Evolutionary conservation across 2,329 filamentous ascomycete genomes (phyloP).

Genomic region (Pseudogymnoascus sp.): DNA sequence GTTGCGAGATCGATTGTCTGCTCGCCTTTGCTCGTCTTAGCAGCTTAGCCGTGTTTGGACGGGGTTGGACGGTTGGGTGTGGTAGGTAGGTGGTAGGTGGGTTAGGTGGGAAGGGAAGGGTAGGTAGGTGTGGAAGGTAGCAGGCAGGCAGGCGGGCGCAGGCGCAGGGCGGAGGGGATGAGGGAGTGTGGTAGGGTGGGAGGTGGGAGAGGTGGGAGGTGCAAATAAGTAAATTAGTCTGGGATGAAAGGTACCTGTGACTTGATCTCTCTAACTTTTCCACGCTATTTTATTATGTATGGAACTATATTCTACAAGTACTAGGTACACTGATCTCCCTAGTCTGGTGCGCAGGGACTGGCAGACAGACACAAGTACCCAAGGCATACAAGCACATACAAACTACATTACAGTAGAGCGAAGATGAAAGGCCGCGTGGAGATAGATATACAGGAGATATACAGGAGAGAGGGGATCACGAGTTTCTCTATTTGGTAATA

Average conservation of each 20-base stretch:
- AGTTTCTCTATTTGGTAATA: background rate
- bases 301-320: background rate
- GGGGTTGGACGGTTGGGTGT: background rate
- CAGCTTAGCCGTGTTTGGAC: constrained; percentile 14
- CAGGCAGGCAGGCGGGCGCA: constrained; percentile 4
- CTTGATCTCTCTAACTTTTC: background rate
- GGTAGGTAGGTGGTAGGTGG: background rate
- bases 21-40: constrained; percentile 2
- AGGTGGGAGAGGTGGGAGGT: background rate
- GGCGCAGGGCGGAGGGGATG: background rate
- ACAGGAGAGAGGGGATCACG: background rate
- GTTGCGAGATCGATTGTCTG: constrained; percentile 15
- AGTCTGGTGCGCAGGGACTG: background rate
- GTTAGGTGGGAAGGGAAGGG: background rate
- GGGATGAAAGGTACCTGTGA: background rate
- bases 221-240: background rate
- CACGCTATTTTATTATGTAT: accelerated
- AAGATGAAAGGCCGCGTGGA: constrained; percentile 1
- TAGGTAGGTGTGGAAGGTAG: background rate
- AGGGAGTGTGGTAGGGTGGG: background rate
- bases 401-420: too few relatives aligned
- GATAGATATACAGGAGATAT: background rate
- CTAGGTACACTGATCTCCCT: background rate
- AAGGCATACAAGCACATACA: background rate
- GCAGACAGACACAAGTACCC: background rate